Conservation (phyloP, 1,139 yeast genomes). For the Meyerozyma elateridarum region DNA sequence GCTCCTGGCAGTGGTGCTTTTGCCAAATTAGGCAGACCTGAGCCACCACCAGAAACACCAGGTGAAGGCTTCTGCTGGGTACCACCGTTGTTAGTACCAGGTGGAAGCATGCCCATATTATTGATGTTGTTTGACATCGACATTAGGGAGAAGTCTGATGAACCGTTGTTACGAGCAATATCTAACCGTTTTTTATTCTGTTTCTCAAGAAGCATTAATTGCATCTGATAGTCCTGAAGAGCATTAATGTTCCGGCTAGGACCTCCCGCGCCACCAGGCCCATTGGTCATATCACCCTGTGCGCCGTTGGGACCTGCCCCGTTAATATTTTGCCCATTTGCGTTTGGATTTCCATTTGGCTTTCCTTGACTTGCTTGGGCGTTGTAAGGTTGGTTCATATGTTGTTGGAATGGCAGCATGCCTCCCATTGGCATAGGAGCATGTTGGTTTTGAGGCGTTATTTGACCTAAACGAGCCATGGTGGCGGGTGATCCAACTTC, state of each 20-base stretch:
- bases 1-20: conserved; percentile 33
- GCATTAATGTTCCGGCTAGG: conserved; percentile 35
- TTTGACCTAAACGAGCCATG: conserved; percentile 1
- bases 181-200: conserved; percentile 64
- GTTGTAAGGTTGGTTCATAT: conserved; percentile 3
- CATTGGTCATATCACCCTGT: not conserved
- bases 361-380: conserved; percentile 2
- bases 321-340: conserved; percentile 7
- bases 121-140: conserved; percentile 3
- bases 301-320: conserved; percentile 7
- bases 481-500: conserved; percentile 3
- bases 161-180: conserved; percentile 39
- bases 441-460: conserved; percentile 6
- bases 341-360: conserved; percentile 5
- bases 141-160: conserved; percentile 1
- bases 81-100: conserved; percentile 2
- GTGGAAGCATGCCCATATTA: conserved; percentile 10
- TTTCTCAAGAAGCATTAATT: conserved; percentile 64
- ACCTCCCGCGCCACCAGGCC: not conserved
- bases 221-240: conserved; percentile 72
- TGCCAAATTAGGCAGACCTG: conserved; percentile 13
- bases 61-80: conserved; percentile 24
- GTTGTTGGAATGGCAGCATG: conserved; percentile 8
- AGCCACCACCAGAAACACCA: conserved; percentile 14
- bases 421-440: conserved; percentile 12